Evolutionary conservation across 495 filamentous ascomycete species (phyloP).

Genomic region (Arthonia radiata): DNA sequence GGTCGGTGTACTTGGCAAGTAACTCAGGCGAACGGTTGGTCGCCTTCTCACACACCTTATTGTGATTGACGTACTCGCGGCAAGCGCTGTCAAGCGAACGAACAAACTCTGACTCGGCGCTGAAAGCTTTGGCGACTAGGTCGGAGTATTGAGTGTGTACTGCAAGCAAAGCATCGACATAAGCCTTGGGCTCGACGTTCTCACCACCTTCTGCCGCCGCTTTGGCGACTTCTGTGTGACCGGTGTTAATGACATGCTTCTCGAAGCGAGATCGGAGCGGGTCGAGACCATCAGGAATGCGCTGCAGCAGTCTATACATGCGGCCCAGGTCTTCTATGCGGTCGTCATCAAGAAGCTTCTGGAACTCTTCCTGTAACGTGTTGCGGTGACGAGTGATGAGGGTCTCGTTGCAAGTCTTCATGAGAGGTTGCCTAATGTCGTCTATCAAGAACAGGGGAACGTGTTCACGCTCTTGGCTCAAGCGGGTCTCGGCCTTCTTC

Average conservation of each 20-base stretch:
- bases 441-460: conserved; percentile 76
- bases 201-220: conserved; percentile 74
- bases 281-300: conserved; percentile 80
- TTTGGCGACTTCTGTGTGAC: conserved; percentile 70
- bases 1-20: conserved; percentile 88
- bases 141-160: conserved; percentile 82
- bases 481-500: conserved; percentile 92
- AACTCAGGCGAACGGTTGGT: conserved; percentile 85
- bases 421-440: conserved; percentile 63
- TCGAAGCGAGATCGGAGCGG: conserved; percentile 77
- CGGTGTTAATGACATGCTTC: conserved; percentile 73
- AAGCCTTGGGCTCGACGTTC: conserved; percentile 81
- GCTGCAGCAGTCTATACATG: conserved; percentile 82
- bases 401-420: conserved; percentile 66
- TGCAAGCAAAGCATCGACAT: conserved; percentile 83
- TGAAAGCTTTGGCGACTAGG: conserved; percentile 79
- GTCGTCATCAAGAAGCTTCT: conserved; percentile 82
- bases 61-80: conserved; percentile 92
- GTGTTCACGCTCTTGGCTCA: conserved; percentile 83
- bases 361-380: conserved; percentile 83
- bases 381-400: conserved; percentile 70
- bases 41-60: conserved; percentile 76
- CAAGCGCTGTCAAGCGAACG: conserved; percentile 92
- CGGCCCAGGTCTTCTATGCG: conserved; percentile 82
- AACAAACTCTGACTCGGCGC: conserved; percentile 89